Evolutionary conservation across 1,284 basidiomycete genomes (phyloP).

Genomic region (Ceratobasidium sp.): DNA sequence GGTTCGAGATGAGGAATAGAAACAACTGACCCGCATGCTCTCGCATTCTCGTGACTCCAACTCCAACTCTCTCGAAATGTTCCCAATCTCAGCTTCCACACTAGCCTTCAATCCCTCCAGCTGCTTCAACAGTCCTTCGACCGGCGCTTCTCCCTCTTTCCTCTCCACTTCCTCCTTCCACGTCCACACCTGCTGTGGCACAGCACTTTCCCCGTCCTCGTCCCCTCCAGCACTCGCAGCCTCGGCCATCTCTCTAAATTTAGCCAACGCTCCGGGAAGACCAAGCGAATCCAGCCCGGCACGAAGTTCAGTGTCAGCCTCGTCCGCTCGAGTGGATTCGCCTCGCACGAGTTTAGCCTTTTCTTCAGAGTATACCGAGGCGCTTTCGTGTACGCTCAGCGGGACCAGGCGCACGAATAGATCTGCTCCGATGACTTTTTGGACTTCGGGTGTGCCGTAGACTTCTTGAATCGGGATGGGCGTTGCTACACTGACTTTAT

Average conservation of each 20-base stretch:
- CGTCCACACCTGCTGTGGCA: constrained; percentile 74
- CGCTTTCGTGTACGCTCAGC: constrained; percentile 93
- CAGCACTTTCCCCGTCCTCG: constrained; percentile 53
- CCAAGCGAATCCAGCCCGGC: constrained; percentile 85
- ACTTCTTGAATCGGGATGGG: constrained; percentile 94
- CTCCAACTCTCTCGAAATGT: constrained; percentile 70
- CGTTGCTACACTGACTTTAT: constrained; percentile 79
- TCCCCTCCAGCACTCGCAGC: constrained; percentile 57
- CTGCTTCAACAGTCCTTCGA: constrained; percentile 68
- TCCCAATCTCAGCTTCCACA: constrained; percentile 69
- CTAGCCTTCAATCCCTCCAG: constrained; percentile 68
- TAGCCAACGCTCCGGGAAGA: constrained; percentile 75
- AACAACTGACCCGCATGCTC: constrained; percentile 64
- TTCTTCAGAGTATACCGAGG: constrained; percentile 97
- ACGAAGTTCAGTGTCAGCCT: constrained; percentile 80
- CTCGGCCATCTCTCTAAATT: constrained; percentile 80
- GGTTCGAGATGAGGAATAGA: background rate
- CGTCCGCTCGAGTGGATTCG: constrained; percentile 87
- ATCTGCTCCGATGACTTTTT: constrained; percentile 93
- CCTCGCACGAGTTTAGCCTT: constrained; percentile 94
- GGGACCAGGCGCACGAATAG: constrained; percentile 90
- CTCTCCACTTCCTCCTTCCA: constrained; percentile 80
- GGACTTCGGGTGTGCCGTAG: constrained; percentile 89
- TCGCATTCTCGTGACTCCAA: constrained; percentile 84
- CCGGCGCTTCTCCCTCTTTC: constrained; percentile 69